Base-by-base conservation (phyloP, 2,329 filamentous ascomycete genomes). In the Alternaria postmessia region DNA sequence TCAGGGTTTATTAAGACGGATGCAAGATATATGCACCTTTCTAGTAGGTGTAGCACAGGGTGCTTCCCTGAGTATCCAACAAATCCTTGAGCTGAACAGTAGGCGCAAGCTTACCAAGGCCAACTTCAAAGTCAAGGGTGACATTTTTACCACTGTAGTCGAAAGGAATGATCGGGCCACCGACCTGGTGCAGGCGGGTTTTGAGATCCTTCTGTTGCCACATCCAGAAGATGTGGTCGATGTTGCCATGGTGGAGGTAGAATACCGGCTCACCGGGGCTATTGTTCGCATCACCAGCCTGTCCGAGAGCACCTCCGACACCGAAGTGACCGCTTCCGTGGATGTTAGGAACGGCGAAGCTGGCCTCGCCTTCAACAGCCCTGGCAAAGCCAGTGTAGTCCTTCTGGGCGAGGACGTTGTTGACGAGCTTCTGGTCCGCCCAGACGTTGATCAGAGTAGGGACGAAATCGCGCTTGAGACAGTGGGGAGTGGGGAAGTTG, bases 391-490 rank as follows among this genome's bases (percentile, higher is more conserved):
- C 66, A 1, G 68, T 68, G 54, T 73, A 78, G 56, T 72, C 68
- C 0, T 62, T 54, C 41, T 75, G 68, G 20, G 52, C 51, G 3
- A 74, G 53, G 7, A 75, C 65, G 11, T 72, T 61, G 5, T 68
- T 55, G 32, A 34, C 71, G 11, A 72, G 43, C 11, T 51, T 56
- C 0, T 60, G 65, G n/a, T 69, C 65, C 0, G 67, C 68, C 32
- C 65, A 71, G 1, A 46, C 41, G 51, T 73, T 70, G 49, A 72
- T 63, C 48, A 74, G 55, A 55, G 65, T 62, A 9, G 67, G 63
- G 24, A 68, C 66, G 57, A 78, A 77, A 32, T 79, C 76, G 24
- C 76, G 70, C 4, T 65, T 67, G 9, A 80, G 63, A 32, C 75
- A 78, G 28, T 65, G 55, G 32, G 65, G 63, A 24, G 56, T 43